A percentile compares a stretch with the other conserved stretches of the same genome.
Conservation (phyloP, 1,284 basidiomycete species). For the Austropuccinia psidii region DNA sequence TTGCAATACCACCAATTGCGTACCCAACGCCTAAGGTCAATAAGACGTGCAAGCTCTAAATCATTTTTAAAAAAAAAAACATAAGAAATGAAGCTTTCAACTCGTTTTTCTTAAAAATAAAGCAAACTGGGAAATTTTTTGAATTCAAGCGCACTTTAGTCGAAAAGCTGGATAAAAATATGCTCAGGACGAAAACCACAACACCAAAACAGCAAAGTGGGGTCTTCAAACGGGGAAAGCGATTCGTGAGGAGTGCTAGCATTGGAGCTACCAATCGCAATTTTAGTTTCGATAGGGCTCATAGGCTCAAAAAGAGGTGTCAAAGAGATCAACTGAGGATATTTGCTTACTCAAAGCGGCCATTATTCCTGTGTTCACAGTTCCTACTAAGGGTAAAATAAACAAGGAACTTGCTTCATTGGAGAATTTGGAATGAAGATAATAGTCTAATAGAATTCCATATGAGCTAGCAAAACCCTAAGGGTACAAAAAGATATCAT, state of each 20-base stretch:
- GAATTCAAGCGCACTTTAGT: neutral
- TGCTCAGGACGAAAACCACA: neutral
- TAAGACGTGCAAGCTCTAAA: slow-evolving; percentile 22
- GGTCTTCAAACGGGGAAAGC: neutral
- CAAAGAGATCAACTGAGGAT: neutral
- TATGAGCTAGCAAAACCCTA: slow-evolving; percentile 32
- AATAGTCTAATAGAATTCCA: slow-evolving; percentile 26
- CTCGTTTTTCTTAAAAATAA: neutral
- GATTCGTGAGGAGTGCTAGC: neutral
- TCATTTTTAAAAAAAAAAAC: neutral
- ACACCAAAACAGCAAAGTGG: slow-evolving; percentile 9
- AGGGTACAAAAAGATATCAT: no score
- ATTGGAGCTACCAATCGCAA: neutral
- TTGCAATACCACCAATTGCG: slow-evolving; percentile 7
- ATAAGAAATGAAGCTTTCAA: neutral
- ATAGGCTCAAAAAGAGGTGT: neutral
- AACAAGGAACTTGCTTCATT: neutral
- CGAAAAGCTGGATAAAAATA: slow-evolving; percentile 27
- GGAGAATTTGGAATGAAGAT: slow-evolving; percentile 5
- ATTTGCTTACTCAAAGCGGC: slow-evolving; percentile 3
- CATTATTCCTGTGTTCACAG: slow-evolving; percentile 26
- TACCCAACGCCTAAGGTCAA: slow-evolving; percentile 27
- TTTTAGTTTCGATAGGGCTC: neutral
- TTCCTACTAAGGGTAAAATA: slow-evolving; percentile 32
- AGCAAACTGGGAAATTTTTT: neutral